These are phyloP conservation scores for Herpetomonas tarakana DNA, from an alignment of 208 protist genomes.

Conservation along the genomic window DNA sequence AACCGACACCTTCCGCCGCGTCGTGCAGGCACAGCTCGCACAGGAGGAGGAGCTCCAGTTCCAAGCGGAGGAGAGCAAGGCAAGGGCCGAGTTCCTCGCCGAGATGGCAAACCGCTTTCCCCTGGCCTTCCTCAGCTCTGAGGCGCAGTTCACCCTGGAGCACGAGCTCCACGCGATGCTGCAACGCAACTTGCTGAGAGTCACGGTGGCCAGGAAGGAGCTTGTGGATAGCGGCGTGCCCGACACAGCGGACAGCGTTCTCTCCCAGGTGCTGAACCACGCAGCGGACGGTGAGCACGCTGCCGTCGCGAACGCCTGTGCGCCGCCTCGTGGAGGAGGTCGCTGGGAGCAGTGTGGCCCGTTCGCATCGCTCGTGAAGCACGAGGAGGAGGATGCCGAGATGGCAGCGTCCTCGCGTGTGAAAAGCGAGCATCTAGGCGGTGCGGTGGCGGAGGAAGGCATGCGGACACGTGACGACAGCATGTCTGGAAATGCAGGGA, in stretches of 20 bases:
- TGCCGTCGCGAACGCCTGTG: too few species aligned
- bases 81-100: background rate
- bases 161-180: background rate
- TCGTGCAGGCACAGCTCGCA: background rate
- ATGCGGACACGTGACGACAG: too few species aligned
- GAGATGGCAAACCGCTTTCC: background rate
- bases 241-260: background rate
- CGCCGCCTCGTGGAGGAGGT: too few species aligned
- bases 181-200: slow-evolving; percentile 1
- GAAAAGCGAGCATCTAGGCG: too few species aligned
- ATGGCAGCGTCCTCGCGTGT: too few species aligned
- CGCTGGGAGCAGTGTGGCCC: too few species aligned
- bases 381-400: too few species aligned
- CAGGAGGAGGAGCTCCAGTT: background rate
- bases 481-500: too few species aligned
- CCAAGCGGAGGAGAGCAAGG: background rate
- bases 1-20: background rate
- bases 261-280: too few species aligned
- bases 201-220: background rate
- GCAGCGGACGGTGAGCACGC: too few species aligned
- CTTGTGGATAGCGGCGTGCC: background rate
- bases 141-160: background rate
- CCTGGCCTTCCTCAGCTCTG: background rate
- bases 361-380: too few species aligned
- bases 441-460: too few species aligned